Conservation (phyloP, 1,284 basidiomycete genomes). For the Leccinum holopus region DNA sequence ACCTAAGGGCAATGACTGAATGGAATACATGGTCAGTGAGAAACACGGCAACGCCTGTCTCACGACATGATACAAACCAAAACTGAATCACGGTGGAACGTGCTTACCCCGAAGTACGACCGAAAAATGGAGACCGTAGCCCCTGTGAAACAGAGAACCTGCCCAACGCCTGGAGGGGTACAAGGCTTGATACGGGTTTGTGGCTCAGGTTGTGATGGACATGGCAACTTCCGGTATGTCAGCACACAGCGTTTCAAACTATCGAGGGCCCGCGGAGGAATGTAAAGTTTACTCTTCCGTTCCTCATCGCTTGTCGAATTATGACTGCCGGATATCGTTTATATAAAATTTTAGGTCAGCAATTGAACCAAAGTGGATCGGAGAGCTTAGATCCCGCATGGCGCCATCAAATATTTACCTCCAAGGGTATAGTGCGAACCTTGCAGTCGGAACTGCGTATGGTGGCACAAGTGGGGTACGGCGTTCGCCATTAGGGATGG, state of each 20-base stretch:
- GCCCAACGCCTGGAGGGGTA: neutral
- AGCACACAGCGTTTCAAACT: constrained; percentile 18
- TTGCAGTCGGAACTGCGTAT: constrained; percentile 14
- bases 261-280: constrained; percentile 30
- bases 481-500: constrained; percentile 26
- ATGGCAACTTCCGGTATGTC: constrained; percentile 15
- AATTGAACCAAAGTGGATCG: constrained; percentile 10
- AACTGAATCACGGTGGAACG: neutral
- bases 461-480: constrained; percentile 24
- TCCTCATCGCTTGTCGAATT: constrained; percentile 8
- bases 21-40: neutral
- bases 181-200: neutral
- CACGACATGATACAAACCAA: neutral
- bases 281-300: constrained; percentile 6
- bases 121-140: constrained; percentile 1
- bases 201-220: neutral
- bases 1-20: constrained; percentile 7
- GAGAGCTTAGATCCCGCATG: constrained; percentile 22
- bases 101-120: neutral
- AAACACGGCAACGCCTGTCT: neutral
- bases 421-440: constrained; percentile 15
- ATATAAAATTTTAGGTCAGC: constrained; percentile 2
- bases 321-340: constrained; percentile 4
- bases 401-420: constrained; percentile 22
- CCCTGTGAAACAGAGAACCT: neutral